Base-by-base conservation (phyloP, 495 filamentous ascomycete genomes). In the Lepraria neglecta region DNA sequence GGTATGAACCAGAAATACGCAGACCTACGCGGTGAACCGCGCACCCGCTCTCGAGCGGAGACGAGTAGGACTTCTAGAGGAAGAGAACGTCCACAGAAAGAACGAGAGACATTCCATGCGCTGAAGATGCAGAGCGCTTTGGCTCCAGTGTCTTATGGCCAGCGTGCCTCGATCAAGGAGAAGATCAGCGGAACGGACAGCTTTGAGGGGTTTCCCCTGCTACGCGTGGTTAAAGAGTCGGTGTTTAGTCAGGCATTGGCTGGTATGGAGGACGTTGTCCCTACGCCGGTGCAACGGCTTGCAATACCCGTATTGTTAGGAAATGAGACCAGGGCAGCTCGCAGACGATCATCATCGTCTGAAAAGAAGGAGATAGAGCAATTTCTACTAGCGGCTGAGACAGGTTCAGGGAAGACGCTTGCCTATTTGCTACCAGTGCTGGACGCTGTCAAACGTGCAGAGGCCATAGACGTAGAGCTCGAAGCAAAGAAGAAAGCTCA, bases 351-450 rank as follows among this genome's bases (percentile, higher is more conserved):
- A 21, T 64, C 67, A 33, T 35, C 51, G 38, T 56, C 66, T 63
- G 62, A 72, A 2, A 71, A 73, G 28, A 62, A 72, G 56, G 70
- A 73, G 11, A 63, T 71, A 27, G 72, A 76, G n/a, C 85, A 92
- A 64, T 96, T 88, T 68, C 81, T 98, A 12, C 78, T 98, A 19
- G 94, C 95, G 0, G 94, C 95, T 12, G 94, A 98, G 75, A 98
- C 94, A 2, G 94, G 94, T 11, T 97, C 94, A 3, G 94, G 94
- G 58, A 98, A 98, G 74, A 98, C 94, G 2, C 76, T 98, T 63
- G 88, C 94, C 31, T 98, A 98, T 68, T 73, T 96, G 28, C 69
- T 96, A 21, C 95, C 94, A 1, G 74, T 84, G 19, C 74, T 97
- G 42, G 83, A 98, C 75, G 84, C 87, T 24, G 71, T 97, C 62